Conservation (phyloP, 441 rosid species). For the Erysimum cheiri region DNA sequence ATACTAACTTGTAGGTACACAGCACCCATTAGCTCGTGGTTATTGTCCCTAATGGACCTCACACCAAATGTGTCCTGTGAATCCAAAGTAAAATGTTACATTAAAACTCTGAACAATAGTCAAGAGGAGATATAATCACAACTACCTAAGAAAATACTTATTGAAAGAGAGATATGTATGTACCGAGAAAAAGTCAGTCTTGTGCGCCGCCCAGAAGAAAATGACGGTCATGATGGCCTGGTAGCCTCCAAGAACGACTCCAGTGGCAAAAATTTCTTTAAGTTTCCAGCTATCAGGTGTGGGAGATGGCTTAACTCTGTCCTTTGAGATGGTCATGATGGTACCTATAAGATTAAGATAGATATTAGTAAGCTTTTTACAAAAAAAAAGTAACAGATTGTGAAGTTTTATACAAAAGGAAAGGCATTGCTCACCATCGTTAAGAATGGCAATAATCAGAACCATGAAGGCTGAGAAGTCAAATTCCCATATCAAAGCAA, state of each 20-base stretch:
- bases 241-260: slow-evolving; percentile 83
- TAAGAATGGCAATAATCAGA: slow-evolving; percentile 88
- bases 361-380: background rate
- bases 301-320: slow-evolving; percentile 92
- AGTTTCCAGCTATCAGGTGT: slow-evolving; percentile 96
- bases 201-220: slow-evolving; percentile 80
- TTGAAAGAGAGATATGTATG: slow-evolving; percentile 3
- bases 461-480: slow-evolving; percentile 97
- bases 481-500: slow-evolving; percentile 86
- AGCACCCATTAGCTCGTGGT: slow-evolving; percentile 79
- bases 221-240: slow-evolving; percentile 85
- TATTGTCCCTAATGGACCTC: slow-evolving; percentile 49
- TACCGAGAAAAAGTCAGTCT: slow-evolving; percentile 82
- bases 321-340: slow-evolving; percentile 91
- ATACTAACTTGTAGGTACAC: slow-evolving; percentile 96
- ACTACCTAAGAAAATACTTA: background rate
- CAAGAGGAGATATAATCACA: background rate
- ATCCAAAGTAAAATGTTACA: slow-evolving; percentile 7
- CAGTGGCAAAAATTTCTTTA: slow-evolving; percentile 87
- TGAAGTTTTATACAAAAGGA: background rate
- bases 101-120: background rate
- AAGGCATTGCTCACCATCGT: slow-evolving; percentile 67
- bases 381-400: background rate
- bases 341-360: slow-evolving; percentile 31
- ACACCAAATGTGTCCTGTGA: slow-evolving; percentile 82